These are phyloP conservation scores for Ganoderma lingzhi DNA, from an alignment of 1,284 basidiomycete genomes.

Conservation along the genomic window DNA sequence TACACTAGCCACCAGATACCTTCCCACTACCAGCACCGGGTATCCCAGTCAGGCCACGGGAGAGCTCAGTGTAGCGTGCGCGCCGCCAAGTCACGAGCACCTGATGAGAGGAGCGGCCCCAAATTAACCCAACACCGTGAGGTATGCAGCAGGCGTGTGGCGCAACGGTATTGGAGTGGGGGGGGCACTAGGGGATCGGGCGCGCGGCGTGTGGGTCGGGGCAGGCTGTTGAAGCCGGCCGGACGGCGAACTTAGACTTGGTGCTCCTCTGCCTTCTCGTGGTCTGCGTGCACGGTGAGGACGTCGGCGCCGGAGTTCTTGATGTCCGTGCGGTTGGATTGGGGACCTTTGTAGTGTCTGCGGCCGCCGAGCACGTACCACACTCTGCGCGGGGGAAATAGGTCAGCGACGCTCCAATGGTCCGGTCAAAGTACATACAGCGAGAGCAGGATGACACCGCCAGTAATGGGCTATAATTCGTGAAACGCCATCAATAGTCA, in stretches of 20 bases:
- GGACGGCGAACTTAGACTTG: constrained; percentile 16
- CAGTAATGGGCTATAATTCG: constrained; percentile 44
- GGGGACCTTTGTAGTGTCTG: constrained; percentile 42
- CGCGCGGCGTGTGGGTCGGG: neutral
- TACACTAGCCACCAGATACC: neutral
- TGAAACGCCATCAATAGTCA: neutral
- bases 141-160: neutral
- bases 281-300: constrained; percentile 13
- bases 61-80: neutral
- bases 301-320: constrained; percentile 14
- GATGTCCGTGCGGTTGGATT: constrained; percentile 32
- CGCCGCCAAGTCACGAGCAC: neutral
- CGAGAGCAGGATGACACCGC: constrained; percentile 46
- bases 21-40: neutral
- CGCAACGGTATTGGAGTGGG: neutral
- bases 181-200: neutral
- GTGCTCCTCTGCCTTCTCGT: constrained; percentile 22
- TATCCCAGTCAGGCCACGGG: too few relatives aligned
- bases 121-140: too few relatives aligned
- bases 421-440: constrained; percentile 35
- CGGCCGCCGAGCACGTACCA: constrained; percentile 41
- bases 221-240: constrained; percentile 27
- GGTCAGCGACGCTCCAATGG: constrained; percentile 3
- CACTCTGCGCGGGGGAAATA: constrained; percentile 22
- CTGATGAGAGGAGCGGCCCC: constrained; percentile 5